Evolutionary conservation across 768 basidiomycete species (phyloP).

Genomic region (Serendipita sp.): DNA sequence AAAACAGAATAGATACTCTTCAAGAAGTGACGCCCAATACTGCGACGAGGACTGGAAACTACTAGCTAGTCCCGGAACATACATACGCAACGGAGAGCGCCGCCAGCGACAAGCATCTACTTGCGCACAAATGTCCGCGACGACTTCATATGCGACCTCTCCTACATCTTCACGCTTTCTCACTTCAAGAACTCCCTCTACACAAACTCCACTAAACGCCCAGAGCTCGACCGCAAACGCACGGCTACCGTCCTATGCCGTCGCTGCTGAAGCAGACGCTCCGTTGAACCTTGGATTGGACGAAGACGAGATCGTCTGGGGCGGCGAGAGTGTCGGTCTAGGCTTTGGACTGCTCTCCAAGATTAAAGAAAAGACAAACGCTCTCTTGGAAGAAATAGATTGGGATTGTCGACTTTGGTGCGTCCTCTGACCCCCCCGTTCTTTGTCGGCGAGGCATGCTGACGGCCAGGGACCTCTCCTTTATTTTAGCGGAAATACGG

Average conservation of each 20-base stretch:
- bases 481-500: background rate
- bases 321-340: conserved; percentile 3
- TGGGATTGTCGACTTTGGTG: conserved; percentile 3
- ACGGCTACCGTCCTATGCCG: background rate
- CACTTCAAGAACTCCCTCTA: background rate
- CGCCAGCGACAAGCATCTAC: too few relatives aligned
- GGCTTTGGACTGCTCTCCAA: conserved; percentile 2
- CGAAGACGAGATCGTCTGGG: conserved; percentile 1
- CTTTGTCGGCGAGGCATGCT: background rate
- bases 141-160: background rate
- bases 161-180: background rate
- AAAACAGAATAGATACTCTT: too few relatives aligned
- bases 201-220: background rate
- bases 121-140: background rate
- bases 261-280: conserved; percentile 6
- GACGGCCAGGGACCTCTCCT: background rate
- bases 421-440: background rate
- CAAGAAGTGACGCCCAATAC: too few relatives aligned
- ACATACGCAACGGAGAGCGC: too few relatives aligned
- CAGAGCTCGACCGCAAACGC: too few relatives aligned
- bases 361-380: conserved; percentile 2
- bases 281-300: background rate
- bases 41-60: too few relatives aligned
- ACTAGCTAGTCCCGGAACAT: too few relatives aligned
- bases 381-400: background rate